A percentile compares a stretch with the other conserved stretches of the same genome.
phyloP scores from a whole-genome alignment of 164 flowering plant species.

The Cinnamomum chago region DNA sequence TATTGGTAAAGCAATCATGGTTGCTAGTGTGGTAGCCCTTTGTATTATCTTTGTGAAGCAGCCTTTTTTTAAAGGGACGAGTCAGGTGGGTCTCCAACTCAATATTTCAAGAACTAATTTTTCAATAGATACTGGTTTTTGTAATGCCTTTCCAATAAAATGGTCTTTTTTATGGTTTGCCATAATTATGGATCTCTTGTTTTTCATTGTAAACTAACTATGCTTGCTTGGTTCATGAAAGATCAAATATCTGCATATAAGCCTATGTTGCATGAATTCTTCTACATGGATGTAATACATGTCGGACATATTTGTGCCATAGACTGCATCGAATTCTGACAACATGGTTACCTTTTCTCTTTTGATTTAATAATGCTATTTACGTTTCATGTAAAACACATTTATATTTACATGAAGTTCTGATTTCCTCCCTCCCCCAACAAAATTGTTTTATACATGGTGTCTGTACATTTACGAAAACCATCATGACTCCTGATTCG shows the following conservation, averaged over 20 bases:
- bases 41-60: constrained; percentile 71
- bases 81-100: constrained; percentile 36
- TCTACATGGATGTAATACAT: background rate
- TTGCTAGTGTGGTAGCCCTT: constrained; percentile 53
- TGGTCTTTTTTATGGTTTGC: background rate
- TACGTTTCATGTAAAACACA: background rate
- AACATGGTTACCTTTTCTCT: background rate
- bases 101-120: background rate
- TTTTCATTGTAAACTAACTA: background rate
- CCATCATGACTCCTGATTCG: background rate
- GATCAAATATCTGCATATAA: background rate
- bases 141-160: background rate
- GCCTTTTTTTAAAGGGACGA: constrained; percentile 55
- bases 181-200: background rate
- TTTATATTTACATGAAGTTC: background rate
- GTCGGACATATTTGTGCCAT: background rate
- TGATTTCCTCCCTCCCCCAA: background rate
- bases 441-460: background rate
- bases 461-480: background rate
- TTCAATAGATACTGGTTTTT: background rate
- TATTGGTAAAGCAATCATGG: constrained; percentile 68
- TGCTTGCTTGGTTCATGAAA: background rate
- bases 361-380: too few relatives aligned
- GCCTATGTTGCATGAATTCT: background rate
- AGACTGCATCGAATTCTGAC: background rate